Conservation (phyloP, 192 early-diverging fungal genomes). For the Spinellus fusiger region DNA sequence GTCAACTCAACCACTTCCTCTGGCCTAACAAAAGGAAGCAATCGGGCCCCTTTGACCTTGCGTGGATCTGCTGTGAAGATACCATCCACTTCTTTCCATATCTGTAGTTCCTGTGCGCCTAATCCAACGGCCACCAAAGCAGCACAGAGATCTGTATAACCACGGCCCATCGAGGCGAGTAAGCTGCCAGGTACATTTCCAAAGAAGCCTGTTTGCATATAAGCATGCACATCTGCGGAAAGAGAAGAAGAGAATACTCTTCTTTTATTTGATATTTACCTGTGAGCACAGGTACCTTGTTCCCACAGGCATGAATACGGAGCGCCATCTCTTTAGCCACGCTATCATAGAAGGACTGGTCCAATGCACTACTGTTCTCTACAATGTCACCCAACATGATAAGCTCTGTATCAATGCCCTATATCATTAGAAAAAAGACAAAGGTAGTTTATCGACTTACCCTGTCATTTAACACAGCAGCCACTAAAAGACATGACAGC, state of each 20-base stretch:
- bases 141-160: conserved; percentile 91
- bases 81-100: conserved; percentile 97
- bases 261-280: conserved; percentile 15
- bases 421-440: background rate
- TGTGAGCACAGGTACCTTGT: conserved; percentile 74
- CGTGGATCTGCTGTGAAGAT: conserved; percentile 96
- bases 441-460: conserved; percentile 3
- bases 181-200: conserved; percentile 87
- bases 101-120: conserved; percentile 76
- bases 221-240: background rate
- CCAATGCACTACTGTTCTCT: conserved; percentile 64
- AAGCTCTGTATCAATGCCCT: conserved; percentile 77
- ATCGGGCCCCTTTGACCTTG: conserved; percentile 71
- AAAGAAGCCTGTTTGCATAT: conserved; percentile 57
- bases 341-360: conserved; percentile 86
- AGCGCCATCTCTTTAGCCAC: conserved; percentile 53
- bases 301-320: conserved; percentile 37
- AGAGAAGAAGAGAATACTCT: background rate
- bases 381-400: conserved; percentile 73
- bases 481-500: conserved; percentile 76
- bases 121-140: conserved; percentile 81
- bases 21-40: conserved; percentile 78
- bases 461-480: conserved; percentile 59
- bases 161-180: conserved; percentile 80
- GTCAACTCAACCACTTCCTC: conserved; percentile 93